A percentile compares a stretch with the other conserved stretches of the same genome.
Conservation (phyloP, 257 asterid species). For the Scutellaria minor region DNA sequence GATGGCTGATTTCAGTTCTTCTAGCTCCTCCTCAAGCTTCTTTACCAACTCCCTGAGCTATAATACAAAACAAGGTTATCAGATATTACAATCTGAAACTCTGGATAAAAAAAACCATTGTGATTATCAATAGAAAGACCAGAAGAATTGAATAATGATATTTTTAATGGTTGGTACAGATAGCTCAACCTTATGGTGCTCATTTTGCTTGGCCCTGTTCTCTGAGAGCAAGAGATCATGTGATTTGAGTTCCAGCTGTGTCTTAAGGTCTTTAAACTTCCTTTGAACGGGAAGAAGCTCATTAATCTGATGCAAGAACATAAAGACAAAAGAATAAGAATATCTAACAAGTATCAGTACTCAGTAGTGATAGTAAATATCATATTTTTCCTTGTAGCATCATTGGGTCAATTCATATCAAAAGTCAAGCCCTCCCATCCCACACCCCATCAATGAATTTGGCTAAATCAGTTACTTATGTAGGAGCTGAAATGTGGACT, state of each 20-base stretch:
- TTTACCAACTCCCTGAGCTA: slow-evolving; percentile 89
- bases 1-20: slow-evolving; percentile 64
- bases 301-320: slow-evolving; percentile 62
- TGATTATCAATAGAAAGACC: slow-evolving; percentile 27
- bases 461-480: not conserved
- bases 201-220: slow-evolving; percentile 90
- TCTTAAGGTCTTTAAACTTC: slow-evolving; percentile 79
- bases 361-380: not conserved
- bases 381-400: slow-evolving; percentile 2
- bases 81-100: slow-evolving; percentile 10
- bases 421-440: slow-evolving; percentile 2
- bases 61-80: slow-evolving; percentile 36
- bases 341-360: not conserved
- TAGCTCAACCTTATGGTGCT: slow-evolving; percentile 88
- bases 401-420: slow-evolving; percentile 5
- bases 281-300: slow-evolving; percentile 88
- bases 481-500: not conserved
- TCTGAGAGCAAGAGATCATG: slow-evolving; percentile 85
- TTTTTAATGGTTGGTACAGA: slow-evolving; percentile 26
- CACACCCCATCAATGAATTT: slow-evolving; percentile 17
- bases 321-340: slow-evolving; percentile 27
- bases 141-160: slow-evolving; percentile 7
- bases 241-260: slow-evolving; percentile 85
- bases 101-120: not conserved
- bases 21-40: slow-evolving; percentile 78